Conservation (phyloP, 306 rosid genomes). For the Dicorynia guianensis region DNA sequence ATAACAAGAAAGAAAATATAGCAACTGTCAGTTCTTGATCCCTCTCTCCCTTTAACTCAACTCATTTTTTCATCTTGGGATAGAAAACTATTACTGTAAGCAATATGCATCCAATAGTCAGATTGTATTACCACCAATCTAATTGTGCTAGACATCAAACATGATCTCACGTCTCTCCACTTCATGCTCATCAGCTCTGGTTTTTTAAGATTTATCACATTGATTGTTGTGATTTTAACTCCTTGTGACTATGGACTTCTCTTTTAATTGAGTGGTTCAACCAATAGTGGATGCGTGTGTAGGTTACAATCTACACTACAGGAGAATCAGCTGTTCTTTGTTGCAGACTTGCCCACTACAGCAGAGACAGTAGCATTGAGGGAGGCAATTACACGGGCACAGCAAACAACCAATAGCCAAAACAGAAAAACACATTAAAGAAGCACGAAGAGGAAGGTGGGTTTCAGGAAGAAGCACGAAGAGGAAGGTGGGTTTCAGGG, state of each 20-base stretch:
- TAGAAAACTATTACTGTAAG: constrained; percentile 9
- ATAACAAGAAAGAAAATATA: not conserved
- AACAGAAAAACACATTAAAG: too few relatives aligned
- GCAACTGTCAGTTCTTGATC: not conserved
- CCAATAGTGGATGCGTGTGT: too few relatives aligned
- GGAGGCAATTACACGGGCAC: too few relatives aligned
- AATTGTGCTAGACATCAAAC: too few relatives aligned
- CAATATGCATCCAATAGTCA: constrained; percentile 29
- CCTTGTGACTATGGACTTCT: not conserved
- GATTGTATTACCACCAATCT: not conserved
- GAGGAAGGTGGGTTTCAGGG: too few relatives aligned
- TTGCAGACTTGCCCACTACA: too few relatives aligned
- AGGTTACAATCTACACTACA: too few relatives aligned
- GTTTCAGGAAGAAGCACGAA: too few relatives aligned
- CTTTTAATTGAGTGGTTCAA: not conserved
- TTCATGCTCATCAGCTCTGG: constrained; percentile 31
- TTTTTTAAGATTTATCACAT: constrained; percentile 9
- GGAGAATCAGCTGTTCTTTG: too few relatives aligned
- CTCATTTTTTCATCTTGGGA: constrained; percentile 16
- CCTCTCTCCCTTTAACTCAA: not conserved
- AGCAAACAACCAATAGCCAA: too few relatives aligned
- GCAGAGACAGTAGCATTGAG: too few relatives aligned
- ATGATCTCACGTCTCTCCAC: constrained; percentile 5
- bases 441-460: too few relatives aligned
- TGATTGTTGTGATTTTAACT: constrained; percentile 30